Base-by-base conservation (phyloP, 2,329 filamentous ascomycete genomes). In the Pseudogymnoascus sp. region DNA sequence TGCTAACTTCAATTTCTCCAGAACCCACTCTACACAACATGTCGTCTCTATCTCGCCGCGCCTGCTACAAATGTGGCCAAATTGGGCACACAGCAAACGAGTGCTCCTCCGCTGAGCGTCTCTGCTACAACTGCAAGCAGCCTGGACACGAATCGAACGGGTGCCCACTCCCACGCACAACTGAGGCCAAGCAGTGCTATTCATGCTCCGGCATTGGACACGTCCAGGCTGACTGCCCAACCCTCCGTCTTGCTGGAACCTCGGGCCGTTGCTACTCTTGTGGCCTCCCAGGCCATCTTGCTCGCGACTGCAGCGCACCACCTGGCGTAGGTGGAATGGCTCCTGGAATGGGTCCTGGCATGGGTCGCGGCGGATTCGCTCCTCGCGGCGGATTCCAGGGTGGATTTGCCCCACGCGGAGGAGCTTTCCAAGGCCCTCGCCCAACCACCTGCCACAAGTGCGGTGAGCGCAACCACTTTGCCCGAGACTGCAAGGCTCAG, bases 111-210 rank as follows among this genome's bases (percentile, higher is more conserved):
- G 89, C 92, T 62, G 92, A 99, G 82, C 90, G 94, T 72, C 88
- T 99, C 71, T 99, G 94, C 87, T 99, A 99, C 80, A 99, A 99
- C 82, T 99, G 94, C 92, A 80, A 74, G 86, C 77, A 33, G 35
- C 66, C 71, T 84, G 88, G 90, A 74, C 94, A 99, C 77, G 94
- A 99, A 80, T 97, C 92, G 67, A 97, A 95, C 79, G 89, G 88
- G 75, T 99, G 94, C 82, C 94, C 94, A 69, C 86, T 92, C 72
- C 94, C 94, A 71, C 88, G 94, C 75, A 96, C 92, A 63, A 96
- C 94, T 65, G 94, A 99, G 79, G 91, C 91, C 59, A 99, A 99
- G 85, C 94, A 99, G 82, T 99, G 94, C 84, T 99, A 99, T 76
- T 94, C 97, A 79, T 99, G 94, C 82, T 94, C 97, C 80, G 94